Evolutionary conservation across 352 stramenopile genomes (phyloP).

Genomic region (Phytopythium helicoides): DNA sequence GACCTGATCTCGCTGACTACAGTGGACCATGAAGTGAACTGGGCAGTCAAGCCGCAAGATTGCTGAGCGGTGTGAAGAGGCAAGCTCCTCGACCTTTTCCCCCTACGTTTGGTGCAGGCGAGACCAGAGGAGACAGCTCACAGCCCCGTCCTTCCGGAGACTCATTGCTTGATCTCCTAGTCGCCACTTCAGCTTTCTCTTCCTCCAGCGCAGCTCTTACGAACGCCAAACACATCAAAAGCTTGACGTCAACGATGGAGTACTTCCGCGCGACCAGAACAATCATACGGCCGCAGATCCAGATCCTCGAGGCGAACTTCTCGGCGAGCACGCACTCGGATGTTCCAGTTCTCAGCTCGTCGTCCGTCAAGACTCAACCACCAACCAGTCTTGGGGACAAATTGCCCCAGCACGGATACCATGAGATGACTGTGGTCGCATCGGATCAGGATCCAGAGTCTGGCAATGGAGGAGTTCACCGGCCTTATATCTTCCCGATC

Average conservation of each 20-base stretch:
- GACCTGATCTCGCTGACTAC: too few relatives aligned
- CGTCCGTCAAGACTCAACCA: not conserved
- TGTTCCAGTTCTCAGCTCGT: not conserved
- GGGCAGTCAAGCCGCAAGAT: too few relatives aligned
- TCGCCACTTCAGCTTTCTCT: too few relatives aligned
- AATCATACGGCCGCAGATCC: slow-evolving; percentile 2
- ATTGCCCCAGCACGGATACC: not conserved
- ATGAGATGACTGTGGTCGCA: slow-evolving; percentile 2
- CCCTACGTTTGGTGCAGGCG: too few relatives aligned
- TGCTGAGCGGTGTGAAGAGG: too few relatives aligned
- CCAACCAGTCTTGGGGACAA: not conserved
- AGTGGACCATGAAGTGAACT: too few relatives aligned
- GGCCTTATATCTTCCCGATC: slow-evolving; percentile 15
- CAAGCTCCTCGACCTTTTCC: too few relatives aligned
- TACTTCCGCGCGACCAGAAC: not conserved
- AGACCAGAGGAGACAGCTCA: too few relatives aligned
- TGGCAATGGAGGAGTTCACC: not conserved
- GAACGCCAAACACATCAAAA: not conserved
- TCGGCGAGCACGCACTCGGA: too few relatives aligned
- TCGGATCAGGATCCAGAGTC: not conserved
- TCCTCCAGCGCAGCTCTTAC: not conserved
- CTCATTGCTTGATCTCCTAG: too few relatives aligned
- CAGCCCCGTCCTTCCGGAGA: too few relatives aligned
- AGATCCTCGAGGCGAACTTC: not conserved
- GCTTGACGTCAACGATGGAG: not conserved